Base-by-base conservation (phyloP, 768 basidiomycete species). In the Collybia mongolica region DNA sequence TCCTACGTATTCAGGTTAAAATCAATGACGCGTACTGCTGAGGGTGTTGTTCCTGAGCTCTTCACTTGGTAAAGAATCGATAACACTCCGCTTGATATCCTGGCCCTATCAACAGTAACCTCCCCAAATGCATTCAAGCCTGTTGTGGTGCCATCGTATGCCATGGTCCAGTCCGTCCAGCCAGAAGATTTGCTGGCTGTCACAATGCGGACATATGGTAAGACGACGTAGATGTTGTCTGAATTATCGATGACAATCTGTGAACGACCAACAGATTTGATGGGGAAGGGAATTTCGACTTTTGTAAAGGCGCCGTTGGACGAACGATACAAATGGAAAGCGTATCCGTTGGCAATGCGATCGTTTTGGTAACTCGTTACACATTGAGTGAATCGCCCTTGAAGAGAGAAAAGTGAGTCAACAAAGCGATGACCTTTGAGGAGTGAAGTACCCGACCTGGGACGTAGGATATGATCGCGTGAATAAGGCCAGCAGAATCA, bases 401-500 rank as follows among this genome's bases (percentile, higher is more conserved):
- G 46, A 18, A n/a, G 24, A 7, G 41, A 22, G 44, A 19, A 41
- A 47, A 40, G 43, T 38, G 28, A n/a, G 23, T 8, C 22, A n/a
- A 3, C 18, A 2, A 28, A 35, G 17, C 8, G 39, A 18, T 6
- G 11, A 39, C 8, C 1, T 12, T 22, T 18, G 15, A 51, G 20
- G 28, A 28, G 11, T 18, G 40, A 48, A 63, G 36, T 54, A 72
- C 76, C 74, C 48, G 75, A 72, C 76, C 74, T 49, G 75, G 74
- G 17, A 77, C 68, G 52, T 77, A 76, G 7, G 76, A 77, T n/a
- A 77, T 77, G 19, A 76, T 72, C 4, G 66, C 62, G 50, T 78
- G 76, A 32, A 76, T 69, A 45, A 71, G 72, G 23, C 75, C 75
- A 2, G 62, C 46, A 2, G 74, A 75, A 46, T 78, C 76, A 2